A percentile compares a stretch with the other conserved stretches of the same genome.
Evolutionary conservation across 331 rosid species (phyloP).

Genomic region (Stylosanthes scabra): DNA sequence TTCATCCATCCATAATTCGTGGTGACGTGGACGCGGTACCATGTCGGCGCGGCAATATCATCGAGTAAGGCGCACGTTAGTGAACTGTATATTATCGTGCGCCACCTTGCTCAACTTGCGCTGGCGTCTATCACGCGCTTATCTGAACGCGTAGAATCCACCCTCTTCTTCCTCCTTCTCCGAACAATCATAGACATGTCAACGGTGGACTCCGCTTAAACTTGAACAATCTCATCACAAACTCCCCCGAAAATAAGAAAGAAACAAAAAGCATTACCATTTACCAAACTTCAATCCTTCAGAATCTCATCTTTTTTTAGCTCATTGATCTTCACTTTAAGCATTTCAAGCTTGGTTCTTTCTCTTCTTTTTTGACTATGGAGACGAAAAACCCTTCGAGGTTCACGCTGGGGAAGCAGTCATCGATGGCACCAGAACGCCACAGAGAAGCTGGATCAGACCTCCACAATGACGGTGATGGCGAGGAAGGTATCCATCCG

Average conservation of each 20-base stretch:
- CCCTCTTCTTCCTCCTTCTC: neutral
- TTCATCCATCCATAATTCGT: too few relatives aligned
- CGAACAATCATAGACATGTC: conserved; percentile 14
- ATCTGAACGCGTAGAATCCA: conserved; percentile 31
- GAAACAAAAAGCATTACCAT: too few relatives aligned
- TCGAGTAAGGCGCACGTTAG: conserved; percentile 22
- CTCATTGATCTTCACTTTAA: neutral
- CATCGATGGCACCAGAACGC: conserved; percentile 81
- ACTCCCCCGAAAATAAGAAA: neutral
- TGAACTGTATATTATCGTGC: neutral
- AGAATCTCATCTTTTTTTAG: neutral
- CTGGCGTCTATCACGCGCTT: too few relatives aligned
- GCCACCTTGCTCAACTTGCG: conserved; percentile 20
- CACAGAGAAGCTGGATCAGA: conserved; percentile 14
- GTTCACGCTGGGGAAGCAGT: conserved; percentile 75
- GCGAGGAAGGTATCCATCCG: conserved; percentile 53
- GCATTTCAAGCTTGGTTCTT: neutral
- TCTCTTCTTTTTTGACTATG: conserved; percentile 36
- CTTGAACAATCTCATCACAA: conserved; percentile 27
- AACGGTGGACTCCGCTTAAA: conserved; percentile 21
- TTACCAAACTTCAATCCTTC: too few relatives aligned
- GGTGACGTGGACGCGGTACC: too few relatives aligned
- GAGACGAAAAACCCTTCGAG: conserved; percentile 62
- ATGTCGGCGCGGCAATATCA: too few relatives aligned
- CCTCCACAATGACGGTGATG: neutral